Conservation (phyloP, 352 stramenopile genomes). For the Pythium chondricola region DNA sequence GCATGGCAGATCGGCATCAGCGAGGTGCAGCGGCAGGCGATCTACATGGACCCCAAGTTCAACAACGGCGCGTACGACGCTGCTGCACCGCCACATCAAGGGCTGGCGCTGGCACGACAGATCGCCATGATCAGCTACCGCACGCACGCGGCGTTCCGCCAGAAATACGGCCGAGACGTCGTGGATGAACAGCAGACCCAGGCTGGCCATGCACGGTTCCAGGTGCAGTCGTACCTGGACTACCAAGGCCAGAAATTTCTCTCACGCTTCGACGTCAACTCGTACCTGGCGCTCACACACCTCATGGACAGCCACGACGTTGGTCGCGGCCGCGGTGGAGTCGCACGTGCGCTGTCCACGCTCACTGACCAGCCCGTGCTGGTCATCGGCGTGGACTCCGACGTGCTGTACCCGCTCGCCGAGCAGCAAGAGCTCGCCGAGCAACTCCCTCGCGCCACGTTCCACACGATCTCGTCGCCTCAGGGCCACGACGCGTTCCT, state of each 20-base stretch:
- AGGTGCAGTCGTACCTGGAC: constrained; percentile 83
- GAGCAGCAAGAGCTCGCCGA: constrained; percentile 89
- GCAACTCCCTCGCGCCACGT: constrained; percentile 73
- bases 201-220: constrained; percentile 33
- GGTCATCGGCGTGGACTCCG: constrained; percentile 92
- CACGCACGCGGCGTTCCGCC: constrained; percentile 85
- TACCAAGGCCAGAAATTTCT: constrained; percentile 96
- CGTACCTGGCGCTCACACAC: constrained; percentile 93
- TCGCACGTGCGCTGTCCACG: constrained; percentile 52
- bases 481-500: constrained; percentile 97
- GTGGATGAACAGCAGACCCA: constrained; percentile 14
- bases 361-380: constrained; percentile 69
- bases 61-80: constrained; percentile 70
- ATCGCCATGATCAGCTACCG: constrained; percentile 97
- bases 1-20: constrained; percentile 96
- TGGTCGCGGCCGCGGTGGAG: constrained; percentile 65
- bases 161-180: constrained; percentile 89
- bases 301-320: constrained; percentile 97
- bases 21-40: constrained; percentile 94
- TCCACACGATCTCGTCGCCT: constrained; percentile 86
- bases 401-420: constrained; percentile 92
- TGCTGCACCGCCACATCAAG: constrained; percentile 52
- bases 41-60: constrained; percentile 94
- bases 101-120: constrained; percentile 90
- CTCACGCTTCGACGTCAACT: constrained; percentile 92